phyloP scores from a whole-genome alignment of 1,284 basidiomycete species.

The Cryptococcus maquisensis region DNA sequence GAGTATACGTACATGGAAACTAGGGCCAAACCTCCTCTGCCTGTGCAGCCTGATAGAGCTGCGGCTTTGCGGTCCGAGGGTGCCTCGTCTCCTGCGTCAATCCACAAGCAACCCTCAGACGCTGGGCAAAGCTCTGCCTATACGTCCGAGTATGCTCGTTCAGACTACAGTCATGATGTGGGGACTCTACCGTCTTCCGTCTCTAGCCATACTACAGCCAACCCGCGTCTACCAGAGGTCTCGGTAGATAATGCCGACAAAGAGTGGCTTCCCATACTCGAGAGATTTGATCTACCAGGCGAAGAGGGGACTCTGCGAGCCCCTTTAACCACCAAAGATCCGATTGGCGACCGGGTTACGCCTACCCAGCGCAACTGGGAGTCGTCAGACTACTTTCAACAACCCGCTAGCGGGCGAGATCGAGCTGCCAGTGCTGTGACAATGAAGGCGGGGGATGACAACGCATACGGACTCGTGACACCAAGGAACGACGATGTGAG shows the following conservation, averaged over 20 bases:
- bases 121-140: background rate
- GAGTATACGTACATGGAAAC: background rate
- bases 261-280: slow-evolving; percentile 13
- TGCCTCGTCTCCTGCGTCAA: background rate
- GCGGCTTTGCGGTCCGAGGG: background rate
- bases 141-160: slow-evolving; percentile 8
- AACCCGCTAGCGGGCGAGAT: slow-evolving; percentile 1
- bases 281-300: slow-evolving; percentile 8
- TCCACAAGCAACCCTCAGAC: background rate
- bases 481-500: slow-evolving; percentile 4
- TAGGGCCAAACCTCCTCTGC: background rate
- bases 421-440: slow-evolving; percentile 12
- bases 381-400: background rate
- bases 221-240: background rate
- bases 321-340: background rate
- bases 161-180: background rate
- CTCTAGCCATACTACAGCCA: background rate
- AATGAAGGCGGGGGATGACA: slow-evolving; percentile 5
- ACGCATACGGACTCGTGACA: background rate
- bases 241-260: slow-evolving; percentile 1
- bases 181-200: background rate
- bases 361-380: slow-evolving; percentile 15
- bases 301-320: background rate
- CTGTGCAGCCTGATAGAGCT: background rate
- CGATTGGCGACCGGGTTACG: slow-evolving; percentile 8